Conservation (phyloP, 345 rosid species). For the Adansonia digitata region DNA sequence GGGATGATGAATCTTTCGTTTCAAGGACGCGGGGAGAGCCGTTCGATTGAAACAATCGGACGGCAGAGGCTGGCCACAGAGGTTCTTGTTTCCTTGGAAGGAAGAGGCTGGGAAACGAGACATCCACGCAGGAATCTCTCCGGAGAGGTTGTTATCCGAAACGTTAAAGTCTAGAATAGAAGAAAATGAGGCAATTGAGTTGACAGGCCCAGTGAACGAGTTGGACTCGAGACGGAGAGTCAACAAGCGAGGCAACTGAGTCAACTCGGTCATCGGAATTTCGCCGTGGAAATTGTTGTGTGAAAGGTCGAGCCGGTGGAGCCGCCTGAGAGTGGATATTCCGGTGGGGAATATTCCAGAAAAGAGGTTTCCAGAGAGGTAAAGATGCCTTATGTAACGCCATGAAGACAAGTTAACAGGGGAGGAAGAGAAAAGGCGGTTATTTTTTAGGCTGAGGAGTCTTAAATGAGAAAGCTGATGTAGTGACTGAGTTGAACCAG, state of each 20-base stretch:
- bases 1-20: background rate
- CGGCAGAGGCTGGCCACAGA: constrained; percentile 1
- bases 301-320: constrained; percentile 8
- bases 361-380: background rate
- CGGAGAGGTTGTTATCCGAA: constrained; percentile 4
- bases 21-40: background rate
- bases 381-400: constrained; percentile 8
- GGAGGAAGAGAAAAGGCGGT: constrained; percentile 7
- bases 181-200: background rate
- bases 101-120: constrained; percentile 9
- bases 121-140: constrained; percentile 6
- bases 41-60: constrained; percentile 5
- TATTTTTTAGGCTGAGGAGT: constrained; percentile 8
- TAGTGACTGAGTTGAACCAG: background rate
- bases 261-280: constrained; percentile 6
- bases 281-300: background rate
- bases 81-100: background rate
- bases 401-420: constrained; percentile 4
- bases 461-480: constrained; percentile 2
- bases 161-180: background rate
- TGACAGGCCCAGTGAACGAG: background rate
- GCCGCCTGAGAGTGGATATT: constrained; percentile 4
- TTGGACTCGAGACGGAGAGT: constrained; percentile 5
- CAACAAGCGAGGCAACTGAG: constrained; percentile 6
- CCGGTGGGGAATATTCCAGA: background rate